These are phyloP conservation scores for Plasmodium relictum DNA, from an alignment of 169 alveolate species.

Conservation along the genomic window DNA sequence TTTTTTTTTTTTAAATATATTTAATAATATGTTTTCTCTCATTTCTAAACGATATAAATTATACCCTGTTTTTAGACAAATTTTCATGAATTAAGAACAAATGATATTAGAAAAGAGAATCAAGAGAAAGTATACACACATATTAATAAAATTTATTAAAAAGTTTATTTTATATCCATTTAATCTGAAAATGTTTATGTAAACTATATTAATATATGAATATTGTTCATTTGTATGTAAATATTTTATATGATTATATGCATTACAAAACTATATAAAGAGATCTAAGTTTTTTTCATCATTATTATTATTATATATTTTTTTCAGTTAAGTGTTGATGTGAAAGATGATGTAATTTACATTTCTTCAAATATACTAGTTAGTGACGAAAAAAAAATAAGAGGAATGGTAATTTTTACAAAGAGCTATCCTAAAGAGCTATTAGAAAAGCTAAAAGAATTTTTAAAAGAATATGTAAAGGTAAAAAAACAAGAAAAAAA, in stretches of 20 bases:
- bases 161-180: not conserved
- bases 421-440: conserved; percentile 55
- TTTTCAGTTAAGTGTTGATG: conserved; percentile 22
- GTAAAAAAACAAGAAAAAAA: not conserved
- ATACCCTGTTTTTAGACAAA: not conserved
- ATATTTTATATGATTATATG: no score
- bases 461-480: conserved; percentile 17
- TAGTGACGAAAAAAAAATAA: conserved; percentile 27
- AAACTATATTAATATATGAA: no score
- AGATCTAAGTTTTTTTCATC: not conserved
- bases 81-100: conserved; percentile 8
- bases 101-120: no score
- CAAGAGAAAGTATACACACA: not conserved
- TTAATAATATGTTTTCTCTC: no score
- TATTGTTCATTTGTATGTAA: no score
- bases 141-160: not conserved
- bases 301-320: not conserved
- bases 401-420: conserved; percentile 25
- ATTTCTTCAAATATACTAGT: conserved; percentile 11
- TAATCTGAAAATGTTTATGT: no score
- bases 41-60: no score
- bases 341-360: conserved; percentile 39
- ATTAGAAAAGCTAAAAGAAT: conserved; percentile 47
- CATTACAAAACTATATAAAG: no score
- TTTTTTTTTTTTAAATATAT: not conserved